Base-by-base conservation (phyloP, 2,329 filamentous ascomycete genomes). In the Aureobasidium sp. region DNA sequence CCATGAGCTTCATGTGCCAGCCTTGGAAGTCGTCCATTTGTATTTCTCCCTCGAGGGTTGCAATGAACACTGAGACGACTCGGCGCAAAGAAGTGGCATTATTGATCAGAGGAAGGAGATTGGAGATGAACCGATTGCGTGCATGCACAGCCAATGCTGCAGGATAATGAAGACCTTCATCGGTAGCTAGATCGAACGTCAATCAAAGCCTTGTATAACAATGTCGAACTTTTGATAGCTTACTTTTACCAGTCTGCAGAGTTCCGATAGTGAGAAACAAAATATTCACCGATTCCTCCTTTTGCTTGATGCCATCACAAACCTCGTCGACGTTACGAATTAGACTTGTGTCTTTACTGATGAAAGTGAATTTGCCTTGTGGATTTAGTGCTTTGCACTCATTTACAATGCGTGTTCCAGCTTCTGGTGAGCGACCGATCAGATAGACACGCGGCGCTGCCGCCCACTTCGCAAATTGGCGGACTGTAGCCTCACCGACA, bases 231-330 rank as follows among this genome's bases (percentile, higher is more conserved):
- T 21, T 25, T 1, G 27, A 6, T 5, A 44, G 36, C 39, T 45
- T 21, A 67, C 66, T 54, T 9, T 50, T 52, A 36, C 59, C 61
- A 41, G 47, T 48, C 11, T 59, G 54, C 25, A 78, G 64, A 57
- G 75, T 74, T 4, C 79, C 81, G 2, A 73, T 73, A 2, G 73
- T 79, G 65, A 82, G 72, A 64, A 82, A 80, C 0, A 84, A 67
- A 0, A 85, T 64, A 66, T 84, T 83, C 59, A 85, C 71, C 11
- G 71, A 70, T 39, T 72, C 69, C 67, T 83, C 81, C 63, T 77
- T 77, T 25, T 67, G 66, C 62, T 71, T 71, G 63, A 85, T 81
- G 48, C 80, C 72, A 5, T 71, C 66, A 67, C 80, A 83, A 2
- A 78, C 74, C 7, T 74, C 69, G 65, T 83, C 80, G 3, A 83